Base-by-base conservation (phyloP, 306 rosid genomes). In the Inga oerstediana region DNA sequence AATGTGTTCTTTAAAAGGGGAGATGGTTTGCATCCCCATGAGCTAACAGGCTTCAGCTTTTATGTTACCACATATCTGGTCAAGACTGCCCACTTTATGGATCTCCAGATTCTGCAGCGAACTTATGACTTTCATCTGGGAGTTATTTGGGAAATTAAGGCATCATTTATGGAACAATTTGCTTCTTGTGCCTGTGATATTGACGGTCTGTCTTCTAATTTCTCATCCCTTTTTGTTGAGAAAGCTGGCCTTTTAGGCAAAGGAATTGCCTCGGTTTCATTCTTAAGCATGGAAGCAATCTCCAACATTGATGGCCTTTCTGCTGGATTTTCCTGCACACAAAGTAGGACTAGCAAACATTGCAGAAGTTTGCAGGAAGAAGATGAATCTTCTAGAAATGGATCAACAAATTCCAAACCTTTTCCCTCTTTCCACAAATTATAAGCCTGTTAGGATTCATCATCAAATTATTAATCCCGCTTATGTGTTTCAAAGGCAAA, bases 271-370 rank as follows among this genome's bases (percentile, higher is more conserved):
- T 43, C 84, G 13, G 79, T 79, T 6, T 86, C 75, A 68, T 71
- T 78, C 44, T 83, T 87, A 64, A 89, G 89, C 88, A 87, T 83
- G 37, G 88, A 87, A 51, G 68, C 76, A n/a, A 89, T 77, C 61
- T 89, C 87, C 72, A 87, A 30, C 91, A 90, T 86, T 9, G 88
- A 52, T 34, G 92, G 89, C 72, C 91, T 85, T 52, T 87, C 82
- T 0, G 67, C 82, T 1, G 91, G 82, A 39, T 85, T 79, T 79
- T 84, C 89, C 81, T 86, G 90, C 51, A 88, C 90, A 34, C 91
- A 88, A 2, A 85, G 74, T 5, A 90, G 76, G 45, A 84, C 93
- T 46, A 88, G 84, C 82, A 90, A 61, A 86, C 91, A 90, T 35
- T 66, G 87, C 46, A 22, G 7, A 24, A 84, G 70, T 66, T 86